A percentile compares a stretch with the other conserved stretches of the same genome.
Conservation (phyloP, 2,329 filamentous ascomycete species). For the Chaetomiaceae sp. region DNA sequence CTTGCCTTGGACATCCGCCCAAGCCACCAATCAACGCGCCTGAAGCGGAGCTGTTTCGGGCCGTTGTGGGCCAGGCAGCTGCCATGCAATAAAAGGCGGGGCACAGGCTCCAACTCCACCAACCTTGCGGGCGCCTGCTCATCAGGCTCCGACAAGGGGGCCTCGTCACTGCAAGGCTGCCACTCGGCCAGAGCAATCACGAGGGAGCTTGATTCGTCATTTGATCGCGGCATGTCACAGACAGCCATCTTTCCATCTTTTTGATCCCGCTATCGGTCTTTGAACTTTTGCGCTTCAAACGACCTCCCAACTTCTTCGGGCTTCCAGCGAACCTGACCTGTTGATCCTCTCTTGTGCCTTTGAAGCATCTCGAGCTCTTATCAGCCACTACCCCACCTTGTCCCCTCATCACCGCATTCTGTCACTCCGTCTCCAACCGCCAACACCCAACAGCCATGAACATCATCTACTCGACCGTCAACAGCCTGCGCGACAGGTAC, state of each 20-base stretch:
- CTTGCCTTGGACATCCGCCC: background rate
- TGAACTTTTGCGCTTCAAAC: background rate
- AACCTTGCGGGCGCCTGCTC: background rate
- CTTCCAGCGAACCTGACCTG: background rate
- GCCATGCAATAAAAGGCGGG: slow-evolving; percentile 3
- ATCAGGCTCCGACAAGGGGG: background rate
- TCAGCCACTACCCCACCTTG: background rate
- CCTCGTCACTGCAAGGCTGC: slow-evolving; percentile 11
- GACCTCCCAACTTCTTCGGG: background rate
- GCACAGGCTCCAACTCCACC: slow-evolving; percentile 10
- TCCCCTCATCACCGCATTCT: background rate
- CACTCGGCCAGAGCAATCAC: slow-evolving; percentile 3
- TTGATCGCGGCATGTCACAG: too few species aligned
- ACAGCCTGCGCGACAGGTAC: slow-evolving; percentile 86
- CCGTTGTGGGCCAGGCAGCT: background rate
- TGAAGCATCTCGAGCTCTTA: background rate
- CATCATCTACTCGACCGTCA: slow-evolving; percentile 86
- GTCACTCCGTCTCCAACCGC: background rate
- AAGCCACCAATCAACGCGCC: slow-evolving; percentile 1
- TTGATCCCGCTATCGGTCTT: background rate
- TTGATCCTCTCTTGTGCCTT: too few species aligned
- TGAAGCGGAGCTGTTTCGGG: background rate
- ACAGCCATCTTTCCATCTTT: background rate
- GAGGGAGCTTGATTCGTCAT: slow-evolving; percentile 7
- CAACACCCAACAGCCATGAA: slow-evolving; percentile 59